These are phyloP conservation scores for Combretum micranthum DNA, from an alignment of 345 rosid species.

Conservation along the genomic window DNA sequence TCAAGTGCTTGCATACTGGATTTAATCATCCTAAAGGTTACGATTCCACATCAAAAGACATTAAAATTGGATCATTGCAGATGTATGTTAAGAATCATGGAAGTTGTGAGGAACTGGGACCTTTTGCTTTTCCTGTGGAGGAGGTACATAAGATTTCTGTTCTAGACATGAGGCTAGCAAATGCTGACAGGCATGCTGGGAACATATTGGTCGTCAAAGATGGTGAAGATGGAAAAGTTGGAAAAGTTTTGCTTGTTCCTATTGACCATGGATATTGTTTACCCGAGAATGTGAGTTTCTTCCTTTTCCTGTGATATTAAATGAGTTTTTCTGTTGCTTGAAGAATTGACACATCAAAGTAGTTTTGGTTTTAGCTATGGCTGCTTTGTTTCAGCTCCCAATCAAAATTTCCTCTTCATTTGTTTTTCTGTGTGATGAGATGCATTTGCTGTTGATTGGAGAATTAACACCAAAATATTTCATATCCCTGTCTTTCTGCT, in stretches of 20 bases:
- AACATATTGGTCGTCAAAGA: slow-evolving; percentile 68
- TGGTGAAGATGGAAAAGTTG: slow-evolving; percentile 29
- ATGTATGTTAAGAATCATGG: slow-evolving; percentile 66
- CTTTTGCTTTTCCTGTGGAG: slow-evolving; percentile 51
- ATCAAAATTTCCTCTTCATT: too few relatives aligned
- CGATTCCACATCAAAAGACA: slow-evolving; percentile 25
- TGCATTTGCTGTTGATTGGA: too few relatives aligned
- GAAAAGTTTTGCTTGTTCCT: slow-evolving; percentile 70
- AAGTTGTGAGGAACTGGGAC: slow-evolving; percentile 92
- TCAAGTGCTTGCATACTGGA: slow-evolving; percentile 66
- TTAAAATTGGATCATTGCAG: slow-evolving; percentile 79
- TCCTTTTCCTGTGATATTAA: not conserved
- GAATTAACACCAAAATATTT: too few relatives aligned
- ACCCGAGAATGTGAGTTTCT: slow-evolving; percentile 64
- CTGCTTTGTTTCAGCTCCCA: too few relatives aligned
- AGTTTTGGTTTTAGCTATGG: too few relatives aligned
- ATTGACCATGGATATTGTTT: slow-evolving; percentile 92
- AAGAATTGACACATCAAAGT: too few relatives aligned
- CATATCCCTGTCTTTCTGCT: too few relatives aligned
- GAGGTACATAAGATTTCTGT: slow-evolving; percentile 90
- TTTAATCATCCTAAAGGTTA: slow-evolving; percentile 65
- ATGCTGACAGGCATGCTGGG: slow-evolving; percentile 87
- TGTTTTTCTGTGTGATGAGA: too few relatives aligned
- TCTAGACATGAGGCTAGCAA: slow-evolving; percentile 87
- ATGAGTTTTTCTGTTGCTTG: too few relatives aligned